These are phyloP conservation scores for Boletus coccyginus DNA, from an alignment of 768 basidiomycete genomes.

Conservation along the genomic window DNA sequence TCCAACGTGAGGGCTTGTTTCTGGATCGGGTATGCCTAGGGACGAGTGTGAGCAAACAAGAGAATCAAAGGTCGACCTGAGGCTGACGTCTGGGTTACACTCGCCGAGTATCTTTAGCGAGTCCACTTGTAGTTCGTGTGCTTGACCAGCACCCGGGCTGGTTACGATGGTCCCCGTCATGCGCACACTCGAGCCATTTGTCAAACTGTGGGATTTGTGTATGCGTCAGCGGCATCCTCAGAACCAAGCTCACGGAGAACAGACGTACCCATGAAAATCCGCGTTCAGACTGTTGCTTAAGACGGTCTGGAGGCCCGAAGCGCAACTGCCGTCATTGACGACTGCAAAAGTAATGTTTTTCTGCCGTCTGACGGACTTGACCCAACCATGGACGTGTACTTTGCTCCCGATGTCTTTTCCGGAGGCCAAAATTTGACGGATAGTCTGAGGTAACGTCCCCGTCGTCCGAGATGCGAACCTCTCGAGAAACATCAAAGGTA, in stretches of 20 bases:
- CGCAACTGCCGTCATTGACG: conserved; percentile 76
- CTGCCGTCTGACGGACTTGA: conserved; percentile 81
- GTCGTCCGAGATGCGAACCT: conserved; percentile 28
- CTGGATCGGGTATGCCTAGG: conserved; percentile 85
- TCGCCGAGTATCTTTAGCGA: conserved; percentile 49
- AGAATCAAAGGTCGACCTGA: neutral
- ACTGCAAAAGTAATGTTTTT: conserved; percentile 87
- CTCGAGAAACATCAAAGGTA: conserved; percentile 23
- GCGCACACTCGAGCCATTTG: conserved; percentile 54
- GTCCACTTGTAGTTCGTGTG: conserved; percentile 50
- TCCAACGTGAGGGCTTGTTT: conserved; percentile 79
- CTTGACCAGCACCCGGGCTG: conserved; percentile 51
- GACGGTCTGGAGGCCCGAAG: conserved; percentile 76
- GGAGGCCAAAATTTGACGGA: conserved; percentile 37
- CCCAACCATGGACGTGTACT: conserved; percentile 70
- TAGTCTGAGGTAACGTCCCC: conserved; percentile 28
- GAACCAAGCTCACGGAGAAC: neutral
- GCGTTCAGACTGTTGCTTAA: conserved; percentile 36
- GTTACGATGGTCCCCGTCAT: conserved; percentile 44
- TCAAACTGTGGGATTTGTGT: conserved; percentile 35
- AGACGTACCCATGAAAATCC: conserved; percentile 19
- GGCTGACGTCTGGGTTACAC: conserved; percentile 54
- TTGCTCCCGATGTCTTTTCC: conserved; percentile 7
- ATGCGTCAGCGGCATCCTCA: conserved; percentile 1
- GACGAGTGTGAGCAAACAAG: conserved; percentile 4